Base-by-base conservation (phyloP, 2,329 filamentous ascomycete genomes). In the Cadophora malorum region DNA sequence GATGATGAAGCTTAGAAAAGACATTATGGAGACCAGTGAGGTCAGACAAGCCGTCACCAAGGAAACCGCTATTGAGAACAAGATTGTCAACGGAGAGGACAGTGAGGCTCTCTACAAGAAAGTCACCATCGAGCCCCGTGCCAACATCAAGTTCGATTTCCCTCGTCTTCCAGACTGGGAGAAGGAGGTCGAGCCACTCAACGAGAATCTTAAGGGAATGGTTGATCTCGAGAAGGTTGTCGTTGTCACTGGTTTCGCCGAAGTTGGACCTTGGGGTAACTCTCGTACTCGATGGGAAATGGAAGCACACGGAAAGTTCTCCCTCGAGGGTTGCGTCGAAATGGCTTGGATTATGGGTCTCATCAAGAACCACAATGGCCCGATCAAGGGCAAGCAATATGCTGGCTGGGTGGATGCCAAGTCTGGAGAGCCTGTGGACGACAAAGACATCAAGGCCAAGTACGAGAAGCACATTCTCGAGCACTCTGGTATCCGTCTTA, bases 301-400 rank as follows among this genome's bases (percentile, higher is more conserved):
- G 95, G 96, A 99, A 80, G 94, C 96, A 1, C 90, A 94, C 74
- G 96, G 96, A 78, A 88, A 97, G 78, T 99, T 99, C 83, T 98
- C 96, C 9, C 88, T 99, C 16, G 96, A 99, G 81, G 96, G 96
- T 35, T 98, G 96, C 77, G 91, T 99, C 69, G 96, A 99, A 82
- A 99, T 99, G 96, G 94, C 96, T 38, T 99, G 96, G 96, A 93
- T 99, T 80, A 99, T 98, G 95, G 96, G 96, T 78, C 89, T 98
- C 69, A 98, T 99, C 84, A 97, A 95, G 86, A 97, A 99, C 81
- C 93, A 97, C 84, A 98, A 98, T 75, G 96, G 96, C 21, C 90
- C 91, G 38, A 88, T 99, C 79, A 99, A 99, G 84, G 96, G 96
- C 79, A 91, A 97, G 83, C 91, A 91, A 72, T 98, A 99, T 83